These are phyloP conservation scores for Cyphellophora attinorum DNA, from an alignment of 2,329 filamentous ascomycete species.

Conservation along the genomic window DNA sequence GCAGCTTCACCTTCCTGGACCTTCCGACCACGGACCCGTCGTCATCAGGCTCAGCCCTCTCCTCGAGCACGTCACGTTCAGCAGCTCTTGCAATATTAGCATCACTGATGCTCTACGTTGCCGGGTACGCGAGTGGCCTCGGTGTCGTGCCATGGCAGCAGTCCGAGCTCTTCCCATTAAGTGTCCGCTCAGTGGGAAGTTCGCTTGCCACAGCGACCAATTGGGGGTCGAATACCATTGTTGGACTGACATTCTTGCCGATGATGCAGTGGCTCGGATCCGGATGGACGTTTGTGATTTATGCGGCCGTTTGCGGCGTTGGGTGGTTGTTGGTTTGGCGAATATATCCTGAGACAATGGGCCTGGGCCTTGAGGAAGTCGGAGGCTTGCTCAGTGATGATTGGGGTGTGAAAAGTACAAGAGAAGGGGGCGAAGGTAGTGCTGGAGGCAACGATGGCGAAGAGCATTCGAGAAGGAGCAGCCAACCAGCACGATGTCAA, in stretches of 20 bases:
- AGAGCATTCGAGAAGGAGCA: too few species aligned
- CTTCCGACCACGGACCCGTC: constrained; percentile 28
- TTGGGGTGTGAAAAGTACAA: constrained; percentile 59
- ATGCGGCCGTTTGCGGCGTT: constrained; percentile 58
- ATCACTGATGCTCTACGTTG: constrained; percentile 75
- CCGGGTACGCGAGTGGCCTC: constrained; percentile 74
- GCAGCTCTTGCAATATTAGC: constrained; percentile 52
- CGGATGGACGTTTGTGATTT: constrained; percentile 70
- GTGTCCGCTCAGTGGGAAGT: constrained; percentile 54
- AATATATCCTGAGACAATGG: constrained; percentile 81
- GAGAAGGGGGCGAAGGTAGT: too few species aligned
- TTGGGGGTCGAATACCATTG: constrained; percentile 78
- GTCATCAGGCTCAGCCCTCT: constrained; percentile 22
- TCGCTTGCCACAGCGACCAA: constrained; percentile 63
- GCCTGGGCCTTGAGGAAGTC: constrained; percentile 71
- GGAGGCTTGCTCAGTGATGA: constrained; percentile 59
- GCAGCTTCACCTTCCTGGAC: constrained; percentile 60
- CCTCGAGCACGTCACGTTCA: constrained; percentile 9
- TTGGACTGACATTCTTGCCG: constrained; percentile 79
- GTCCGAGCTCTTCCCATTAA: constrained; percentile 72
- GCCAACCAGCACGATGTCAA: too few species aligned
- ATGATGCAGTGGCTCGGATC: constrained; percentile 71
- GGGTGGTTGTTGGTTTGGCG: constrained; percentile 62
- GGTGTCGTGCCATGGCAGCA: constrained; percentile 97
- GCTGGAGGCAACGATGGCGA: too few species aligned